Evolutionary conservation across 106 monocot genomes (phyloP).

Genomic region (Iris macrosiphon): DNA sequence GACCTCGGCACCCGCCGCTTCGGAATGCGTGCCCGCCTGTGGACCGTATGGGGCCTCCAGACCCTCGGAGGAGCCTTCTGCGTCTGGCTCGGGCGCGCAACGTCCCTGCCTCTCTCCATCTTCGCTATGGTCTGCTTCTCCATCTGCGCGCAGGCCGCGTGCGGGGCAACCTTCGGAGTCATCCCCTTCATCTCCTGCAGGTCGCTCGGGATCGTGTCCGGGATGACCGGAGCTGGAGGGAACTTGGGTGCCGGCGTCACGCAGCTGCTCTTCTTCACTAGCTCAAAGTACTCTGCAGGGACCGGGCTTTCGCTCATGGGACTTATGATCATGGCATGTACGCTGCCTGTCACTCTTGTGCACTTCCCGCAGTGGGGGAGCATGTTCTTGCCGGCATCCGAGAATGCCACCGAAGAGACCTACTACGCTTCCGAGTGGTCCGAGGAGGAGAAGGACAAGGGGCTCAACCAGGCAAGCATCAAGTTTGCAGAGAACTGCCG

Average conservation of each 20-base stretch:
- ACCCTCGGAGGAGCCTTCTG: slow-evolving; percentile 5
- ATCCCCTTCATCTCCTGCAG: slow-evolving; percentile 9
- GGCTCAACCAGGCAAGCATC: not conserved
- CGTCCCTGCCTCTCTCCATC: slow-evolving; percentile 5
- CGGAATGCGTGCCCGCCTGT: slow-evolving; percentile 6
- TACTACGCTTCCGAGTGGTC: slow-evolving; percentile 2
- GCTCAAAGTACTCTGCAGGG: slow-evolving; percentile 5
- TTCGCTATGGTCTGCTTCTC: slow-evolving; percentile 16
- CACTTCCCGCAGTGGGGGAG: slow-evolving; percentile 16
- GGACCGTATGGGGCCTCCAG: slow-evolving; percentile 8
- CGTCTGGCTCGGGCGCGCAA: slow-evolving; percentile 7
- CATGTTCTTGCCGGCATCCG: slow-evolving; percentile 7
- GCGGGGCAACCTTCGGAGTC: slow-evolving; percentile 5
- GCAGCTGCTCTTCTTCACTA: slow-evolving; percentile 4
- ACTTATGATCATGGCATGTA: slow-evolving; percentile 5
- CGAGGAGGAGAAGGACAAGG: slow-evolving; percentile 8
- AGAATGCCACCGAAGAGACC: not conserved
- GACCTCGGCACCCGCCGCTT: slow-evolving; percentile 1
- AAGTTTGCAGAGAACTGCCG: slow-evolving; percentile 7
- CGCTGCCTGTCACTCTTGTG: not conserved
- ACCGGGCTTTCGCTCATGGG: slow-evolving; percentile 10
- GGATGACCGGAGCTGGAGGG: slow-evolving; percentile 10
- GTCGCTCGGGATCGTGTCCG: slow-evolving; percentile 1
- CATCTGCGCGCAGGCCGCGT: slow-evolving; percentile 5
- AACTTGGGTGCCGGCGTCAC: slow-evolving; percentile 11